Base-by-base conservation (phyloP, 2,329 filamentous ascomycete genomes). In the Cordyceps javanica region DNA sequence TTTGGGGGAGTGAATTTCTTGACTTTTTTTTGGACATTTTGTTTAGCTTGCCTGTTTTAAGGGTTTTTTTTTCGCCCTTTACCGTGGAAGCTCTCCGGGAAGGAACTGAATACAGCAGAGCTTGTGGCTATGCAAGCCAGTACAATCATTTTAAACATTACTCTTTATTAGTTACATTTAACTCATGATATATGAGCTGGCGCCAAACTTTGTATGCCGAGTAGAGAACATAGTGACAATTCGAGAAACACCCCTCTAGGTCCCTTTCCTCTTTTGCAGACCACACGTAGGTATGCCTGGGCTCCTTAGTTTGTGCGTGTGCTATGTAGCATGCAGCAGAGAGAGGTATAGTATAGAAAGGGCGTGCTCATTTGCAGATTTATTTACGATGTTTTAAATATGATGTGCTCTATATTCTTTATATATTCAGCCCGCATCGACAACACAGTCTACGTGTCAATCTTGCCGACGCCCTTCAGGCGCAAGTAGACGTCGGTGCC, bases 401-500 rank as follows among this genome's bases (percentile, higher is more conserved):
- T 1, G 10, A 41, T 7, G 38, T 19, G 21, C 2, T 39, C 5
- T n/a, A 32, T 32, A 6, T 16, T 21, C 0, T 53, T 9, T 30
- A 32, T 51, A 10, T 32, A 11, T 30, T 19, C 34, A n/a, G n/a
- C 19, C 14, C 2, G 6, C 36, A 3, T 23, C 6, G 8, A 4
- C 26, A 25, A 16, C 21, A 14, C n/a, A 19, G 3, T 34, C 25
- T 64, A 63, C 45, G 64, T 65, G 59, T 75, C 70, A 57, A 84
- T 78, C 62, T 77, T 82, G 10, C 81, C 83, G 8, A 87, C 81
- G 2, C 83, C 83, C 68, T 86, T 85, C 42, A 89, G 69, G 50
- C 82, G 74, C 48, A 89, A 69, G 65, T 88, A 89, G 1, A 89
- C 86, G 67, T 89, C 85, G 6, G 83, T 85, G 4, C 83, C 94